Evolutionary conservation across 495 filamentous ascomycete genomes (phyloP), one percentile per base, ranked within the genome.

Genomic region (Chaetomium cochliodes): DNA sequence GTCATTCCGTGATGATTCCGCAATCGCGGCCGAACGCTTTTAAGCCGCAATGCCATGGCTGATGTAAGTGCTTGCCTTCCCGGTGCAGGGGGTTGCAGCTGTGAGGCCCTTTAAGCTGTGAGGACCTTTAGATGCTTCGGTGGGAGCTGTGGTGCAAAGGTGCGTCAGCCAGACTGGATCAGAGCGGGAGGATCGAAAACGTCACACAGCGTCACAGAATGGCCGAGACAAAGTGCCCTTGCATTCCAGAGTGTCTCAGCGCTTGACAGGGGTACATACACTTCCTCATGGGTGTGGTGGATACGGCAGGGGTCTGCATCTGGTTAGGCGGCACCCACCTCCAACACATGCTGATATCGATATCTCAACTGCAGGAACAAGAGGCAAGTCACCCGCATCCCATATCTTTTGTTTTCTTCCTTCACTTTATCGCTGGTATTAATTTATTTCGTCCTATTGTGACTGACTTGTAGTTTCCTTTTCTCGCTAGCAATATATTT

Each of bases 91-190:
- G 7, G 22, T 50, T 3, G 47, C 13, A 5, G 11, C 23, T 51
- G 44, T 22, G 44, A 4, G n/a, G n/a, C n/a, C n/a, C n/a, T n/a
- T n/a, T n/a, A n/a, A n/a, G n/a, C n/a, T n/a, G n/a, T n/a, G n/a
- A n/a, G n/a, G 42, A 46, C 42, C 39, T 12, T 15, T 11, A 2
- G 9, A 41, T 41, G 39, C 39, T 55, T n/a, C 28, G 41, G 57
- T 25, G 30, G 41, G 20, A 23, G 55, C 1, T 44, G 33, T 33
- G 30, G 30, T n/a, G n/a, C n/a, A 6, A 22, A 18, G 16, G 22
- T 44, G 55, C 55, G 53, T 56, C 39, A 58, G 55, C n/a, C n/a
- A n/a, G n/a, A 58, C 42, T 37, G 22, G 54, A 57, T 42, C 6
- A 20, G 18, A 42, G 47, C 41, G 16, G 58, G 28, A 33, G 41